A percentile compares a stretch with the other conserved stretches of the same genome.
Conservation (phyloP, 345 rosid species). For the Salix arbutifolia region DNA sequence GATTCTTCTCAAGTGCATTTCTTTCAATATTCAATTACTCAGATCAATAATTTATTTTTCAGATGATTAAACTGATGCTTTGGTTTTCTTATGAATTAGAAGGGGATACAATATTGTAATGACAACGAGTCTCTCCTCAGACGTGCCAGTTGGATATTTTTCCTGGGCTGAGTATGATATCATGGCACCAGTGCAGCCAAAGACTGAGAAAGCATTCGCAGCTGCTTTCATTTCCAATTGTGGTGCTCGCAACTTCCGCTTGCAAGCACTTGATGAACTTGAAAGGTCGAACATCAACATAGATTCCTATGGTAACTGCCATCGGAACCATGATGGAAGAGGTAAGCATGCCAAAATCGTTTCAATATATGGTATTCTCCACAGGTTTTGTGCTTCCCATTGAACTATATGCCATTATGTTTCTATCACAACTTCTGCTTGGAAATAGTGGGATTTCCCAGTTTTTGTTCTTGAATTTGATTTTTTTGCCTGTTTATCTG, state of each 20-base stretch:
- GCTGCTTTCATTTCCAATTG: slow-evolving; percentile 98
- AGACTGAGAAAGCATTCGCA: slow-evolving; percentile 77
- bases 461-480: background rate
- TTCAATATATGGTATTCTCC: background rate
- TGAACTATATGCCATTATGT: background rate
- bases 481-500: background rate
- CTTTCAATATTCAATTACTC: background rate
- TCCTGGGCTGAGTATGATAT: slow-evolving; percentile 98
- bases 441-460: background rate
- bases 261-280: slow-evolving; percentile 78
- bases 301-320: slow-evolving; percentile 93
- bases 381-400: background rate
- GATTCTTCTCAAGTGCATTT: background rate
- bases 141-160: slow-evolving; percentile 98
- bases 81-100: slow-evolving; percentile 36
- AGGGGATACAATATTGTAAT: slow-evolving; percentile 70
- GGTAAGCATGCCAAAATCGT: slow-evolving; percentile 34
- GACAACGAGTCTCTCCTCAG: slow-evolving; percentile 98
- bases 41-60: background rate
- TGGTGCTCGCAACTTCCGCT: slow-evolving; percentile 79
- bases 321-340: slow-evolving; percentile 68
- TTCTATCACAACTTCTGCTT: background rate
- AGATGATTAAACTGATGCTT: slow-evolving; percentile 12
- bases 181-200: slow-evolving; percentile 83
- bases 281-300: slow-evolving; percentile 53